These are phyloP conservation scores for Cryptosporidium baileyi DNA, from an alignment of 169 alveolate genomes.

Conservation along the genomic window DNA sequence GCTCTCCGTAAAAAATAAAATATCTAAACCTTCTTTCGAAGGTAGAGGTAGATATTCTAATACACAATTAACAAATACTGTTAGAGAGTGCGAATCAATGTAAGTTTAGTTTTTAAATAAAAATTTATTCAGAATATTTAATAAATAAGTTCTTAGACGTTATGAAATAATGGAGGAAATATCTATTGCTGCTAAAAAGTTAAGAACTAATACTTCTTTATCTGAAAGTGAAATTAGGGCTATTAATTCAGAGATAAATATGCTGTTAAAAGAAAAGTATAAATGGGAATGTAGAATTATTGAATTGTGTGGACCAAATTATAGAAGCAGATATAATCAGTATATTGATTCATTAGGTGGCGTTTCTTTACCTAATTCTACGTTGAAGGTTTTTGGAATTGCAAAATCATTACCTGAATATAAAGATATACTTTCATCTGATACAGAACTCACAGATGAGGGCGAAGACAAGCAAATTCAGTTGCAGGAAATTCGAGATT, in stretches of 20 bases:
- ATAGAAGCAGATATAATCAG: slow-evolving; percentile 70
- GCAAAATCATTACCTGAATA: slow-evolving; percentile 41
- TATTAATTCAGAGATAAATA: slow-evolving; percentile 89
- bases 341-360: slow-evolving; percentile 66
- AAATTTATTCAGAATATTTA: not conserved
- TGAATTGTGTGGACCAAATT: slow-evolving; percentile 88
- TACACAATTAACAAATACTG: slow-evolving; percentile 60
- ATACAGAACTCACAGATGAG: not conserved
- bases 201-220: slow-evolving; percentile 82
- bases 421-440: not conserved
- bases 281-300: slow-evolving; percentile 89
- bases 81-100: slow-evolving; percentile 73
- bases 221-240: slow-evolving; percentile 90
- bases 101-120: slow-evolving; percentile 16
- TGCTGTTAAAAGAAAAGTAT: slow-evolving; percentile 83
- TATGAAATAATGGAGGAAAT: slow-evolving; percentile 79
- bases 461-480: not conserved
- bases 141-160: slow-evolving; percentile 56
- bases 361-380: slow-evolving; percentile 45
- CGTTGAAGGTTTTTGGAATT: slow-evolving; percentile 21
- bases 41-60: slow-evolving; percentile 70
- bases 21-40: slow-evolving; percentile 68
- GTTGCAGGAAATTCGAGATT: not conserved
- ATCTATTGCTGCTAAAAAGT: slow-evolving; percentile 52
- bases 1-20: slow-evolving; percentile 73